These are phyloP conservation scores for Emergomyces orientalis DNA, from an alignment of 2,329 filamentous ascomycete genomes.

Conservation along the genomic window DNA sequence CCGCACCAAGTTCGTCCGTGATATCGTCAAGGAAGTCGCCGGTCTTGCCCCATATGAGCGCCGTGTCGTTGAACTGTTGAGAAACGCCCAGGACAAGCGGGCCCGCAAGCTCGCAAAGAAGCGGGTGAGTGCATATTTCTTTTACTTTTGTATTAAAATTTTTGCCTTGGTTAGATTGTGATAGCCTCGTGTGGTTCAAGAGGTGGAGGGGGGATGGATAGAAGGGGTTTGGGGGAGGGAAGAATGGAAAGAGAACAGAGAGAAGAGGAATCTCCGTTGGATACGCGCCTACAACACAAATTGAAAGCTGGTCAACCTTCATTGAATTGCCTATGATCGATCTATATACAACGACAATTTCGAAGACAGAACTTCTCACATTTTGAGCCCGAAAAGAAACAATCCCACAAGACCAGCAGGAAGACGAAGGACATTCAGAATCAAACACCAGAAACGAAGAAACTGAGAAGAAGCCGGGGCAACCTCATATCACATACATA, in stretches of 20 bases:
- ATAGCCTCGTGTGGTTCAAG: neutral
- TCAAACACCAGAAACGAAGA: neutral
- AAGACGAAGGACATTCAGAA: neutral
- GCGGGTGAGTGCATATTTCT: slow-evolving; percentile 56
- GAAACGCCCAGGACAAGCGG: slow-evolving; percentile 99
- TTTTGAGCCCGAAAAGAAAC: neutral
- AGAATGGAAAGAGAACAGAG: neutral
- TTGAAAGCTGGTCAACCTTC: neutral
- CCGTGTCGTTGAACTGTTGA: slow-evolving; percentile 96
- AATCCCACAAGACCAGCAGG: neutral
- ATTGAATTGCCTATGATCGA: neutral
- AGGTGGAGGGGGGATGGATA: neutral
- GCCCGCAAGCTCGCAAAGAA: slow-evolving; percentile 99
- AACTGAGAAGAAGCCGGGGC: neutral
- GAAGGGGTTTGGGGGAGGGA: neutral
- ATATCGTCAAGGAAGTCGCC: slow-evolving; percentile 97
- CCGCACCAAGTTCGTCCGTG: slow-evolving; percentile 91
- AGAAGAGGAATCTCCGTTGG: neutral
- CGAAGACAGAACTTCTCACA: neutral
- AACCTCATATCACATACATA: neutral
- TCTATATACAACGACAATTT: neutral
- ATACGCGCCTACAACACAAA: neutral
- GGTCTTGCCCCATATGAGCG: slow-evolving; percentile 94
- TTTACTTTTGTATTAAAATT: slow-evolving; percentile 7
- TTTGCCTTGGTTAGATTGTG: slow-evolving; percentile 19